phyloP scores from a whole-genome alignment of 225 moss, liverwort and hornwort genomes.

The Rhytidiadelphus loreus region DNA sequence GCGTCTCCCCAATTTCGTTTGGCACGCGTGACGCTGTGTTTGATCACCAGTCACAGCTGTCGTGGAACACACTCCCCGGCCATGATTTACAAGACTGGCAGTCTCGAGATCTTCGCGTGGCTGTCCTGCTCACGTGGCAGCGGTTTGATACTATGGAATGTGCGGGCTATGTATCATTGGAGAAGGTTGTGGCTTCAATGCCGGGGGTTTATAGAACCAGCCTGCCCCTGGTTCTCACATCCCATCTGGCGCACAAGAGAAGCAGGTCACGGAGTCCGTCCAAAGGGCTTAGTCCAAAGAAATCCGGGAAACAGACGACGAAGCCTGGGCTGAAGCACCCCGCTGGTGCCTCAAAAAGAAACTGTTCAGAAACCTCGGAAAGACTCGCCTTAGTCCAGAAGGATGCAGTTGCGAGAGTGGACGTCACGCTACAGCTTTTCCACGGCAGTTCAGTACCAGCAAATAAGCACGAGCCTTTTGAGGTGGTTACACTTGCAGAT shows the following conservation, averaged over 20 bases:
- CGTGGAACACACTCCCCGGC: conserved; percentile 13
- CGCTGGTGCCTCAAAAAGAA: neutral
- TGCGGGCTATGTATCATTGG: conserved; percentile 12
- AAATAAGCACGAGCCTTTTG: neutral
- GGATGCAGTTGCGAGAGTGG: conserved; percentile 16
- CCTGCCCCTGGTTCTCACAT: neutral
- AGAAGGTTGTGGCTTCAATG: conserved; percentile 27
- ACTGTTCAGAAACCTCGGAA: neutral
- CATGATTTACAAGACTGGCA: conserved; percentile 16
- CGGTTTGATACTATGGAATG: conserved; percentile 11
- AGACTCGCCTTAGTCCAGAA: neutral
- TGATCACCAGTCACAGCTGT: conserved; percentile 27
- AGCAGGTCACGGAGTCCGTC: conserved; percentile 6
- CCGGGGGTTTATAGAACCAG: conserved; percentile 16
- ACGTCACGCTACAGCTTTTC: conserved; percentile 4
- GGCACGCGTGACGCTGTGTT: conserved; percentile 26
- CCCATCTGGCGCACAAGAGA: neutral
- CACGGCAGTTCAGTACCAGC: neutral
- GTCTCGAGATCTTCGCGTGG: conserved; percentile 7
- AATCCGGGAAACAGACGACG: neutral
- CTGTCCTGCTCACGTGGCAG: conserved; percentile 19
- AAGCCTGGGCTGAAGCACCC: neutral
- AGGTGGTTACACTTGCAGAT: neutral
- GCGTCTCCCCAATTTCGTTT: conserved; percentile 14
- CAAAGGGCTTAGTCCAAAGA: neutral